Evolutionary conservation across 2,329 filamentous ascomycete genomes (phyloP).

Genomic region (Penicillium sp.): DNA sequence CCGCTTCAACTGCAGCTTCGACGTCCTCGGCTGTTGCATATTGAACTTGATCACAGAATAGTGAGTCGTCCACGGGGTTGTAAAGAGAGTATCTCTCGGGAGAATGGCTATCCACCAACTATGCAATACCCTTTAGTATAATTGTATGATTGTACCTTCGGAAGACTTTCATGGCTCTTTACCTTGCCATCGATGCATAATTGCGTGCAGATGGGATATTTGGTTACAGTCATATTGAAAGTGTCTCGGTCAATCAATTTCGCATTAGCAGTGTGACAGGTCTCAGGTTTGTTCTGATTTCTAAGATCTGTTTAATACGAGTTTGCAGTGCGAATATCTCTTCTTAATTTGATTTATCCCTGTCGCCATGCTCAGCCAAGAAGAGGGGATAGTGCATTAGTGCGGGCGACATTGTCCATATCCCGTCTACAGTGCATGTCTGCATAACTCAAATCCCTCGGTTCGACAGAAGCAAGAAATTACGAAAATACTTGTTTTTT

Average conservation of each 20-base stretch:
- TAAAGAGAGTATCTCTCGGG: background rate
- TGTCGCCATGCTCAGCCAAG: background rate
- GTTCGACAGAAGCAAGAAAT: too few relatives aligned
- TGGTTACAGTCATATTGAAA: background rate
- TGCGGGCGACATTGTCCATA: background rate
- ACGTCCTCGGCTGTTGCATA: conserved; percentile 52
- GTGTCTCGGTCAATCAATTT: background rate
- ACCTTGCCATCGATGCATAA: conserved; percentile 1
- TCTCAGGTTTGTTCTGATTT: background rate
- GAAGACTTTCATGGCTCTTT: background rate
- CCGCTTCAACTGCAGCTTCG: conserved; percentile 54
- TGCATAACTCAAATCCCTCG: too few relatives aligned
- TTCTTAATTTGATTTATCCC: background rate
- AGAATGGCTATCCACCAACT: background rate
- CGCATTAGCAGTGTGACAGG: background rate
- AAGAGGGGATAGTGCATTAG: background rate
- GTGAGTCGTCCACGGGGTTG: background rate
- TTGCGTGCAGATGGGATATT: background rate
- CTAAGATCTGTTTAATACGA: too few relatives aligned
- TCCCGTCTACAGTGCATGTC: background rate
- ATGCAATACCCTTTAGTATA: background rate
- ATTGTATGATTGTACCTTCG: background rate
- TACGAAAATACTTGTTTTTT: too few relatives aligned
- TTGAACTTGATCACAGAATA: conserved; percentile 8
- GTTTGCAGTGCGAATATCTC: background rate